Conservation (phyloP, 495 filamentous ascomycete genomes). For the Polyplosphaeria fusca region DNA sequence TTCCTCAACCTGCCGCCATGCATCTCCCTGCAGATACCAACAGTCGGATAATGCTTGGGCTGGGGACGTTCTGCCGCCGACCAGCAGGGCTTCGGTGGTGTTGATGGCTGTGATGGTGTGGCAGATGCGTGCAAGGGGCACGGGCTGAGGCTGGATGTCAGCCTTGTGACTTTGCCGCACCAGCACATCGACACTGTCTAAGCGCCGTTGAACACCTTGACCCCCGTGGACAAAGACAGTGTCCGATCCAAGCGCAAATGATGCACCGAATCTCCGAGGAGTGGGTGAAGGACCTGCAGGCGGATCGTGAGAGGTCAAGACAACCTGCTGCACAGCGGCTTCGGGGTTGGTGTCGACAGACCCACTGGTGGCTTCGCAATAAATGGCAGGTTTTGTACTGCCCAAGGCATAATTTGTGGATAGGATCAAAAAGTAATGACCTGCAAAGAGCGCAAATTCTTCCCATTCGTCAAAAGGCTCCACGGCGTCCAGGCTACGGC, state of each 20-base stretch:
- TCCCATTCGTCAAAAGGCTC: slow-evolving; percentile 97
- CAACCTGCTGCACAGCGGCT: not conserved
- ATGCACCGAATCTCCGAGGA: slow-evolving; percentile 46
- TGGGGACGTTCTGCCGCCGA: slow-evolving; percentile 78
- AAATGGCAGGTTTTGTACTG: too few relatives aligned
- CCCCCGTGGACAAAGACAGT: slow-evolving; percentile 53
- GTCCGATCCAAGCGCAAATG: slow-evolving; percentile 42
- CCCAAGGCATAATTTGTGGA: not conserved
- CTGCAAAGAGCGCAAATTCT: slow-evolving; percentile 81
- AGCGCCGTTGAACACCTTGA: slow-evolving; percentile 46
- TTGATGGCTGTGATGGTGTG: slow-evolving; percentile 67
- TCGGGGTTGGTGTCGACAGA: not conserved
- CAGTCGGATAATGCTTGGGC: slow-evolving; percentile 63
- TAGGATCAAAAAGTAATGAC: slow-evolving; percentile 77
- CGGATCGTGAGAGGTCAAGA: slow-evolving; percentile 10
- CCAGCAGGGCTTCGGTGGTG: slow-evolving; percentile 55
- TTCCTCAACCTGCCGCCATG: slow-evolving; percentile 61
- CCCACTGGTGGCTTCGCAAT: not conserved
- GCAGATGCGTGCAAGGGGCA: slow-evolving; percentile 53
- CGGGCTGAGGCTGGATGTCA: not conserved
- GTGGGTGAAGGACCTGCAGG: too few relatives aligned
- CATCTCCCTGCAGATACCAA: slow-evolving; percentile 60
- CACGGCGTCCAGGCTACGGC: slow-evolving; percentile 57
- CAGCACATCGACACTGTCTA: slow-evolving; percentile 58
- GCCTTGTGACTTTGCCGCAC: not conserved